Percentiles rank a stretch among this genome's conserved stretches.
These are phyloP conservation scores for Endocalyx cinctus DNA, from an alignment of 2,329 filamentous ascomycete species.

Conservation along the genomic window DNA sequence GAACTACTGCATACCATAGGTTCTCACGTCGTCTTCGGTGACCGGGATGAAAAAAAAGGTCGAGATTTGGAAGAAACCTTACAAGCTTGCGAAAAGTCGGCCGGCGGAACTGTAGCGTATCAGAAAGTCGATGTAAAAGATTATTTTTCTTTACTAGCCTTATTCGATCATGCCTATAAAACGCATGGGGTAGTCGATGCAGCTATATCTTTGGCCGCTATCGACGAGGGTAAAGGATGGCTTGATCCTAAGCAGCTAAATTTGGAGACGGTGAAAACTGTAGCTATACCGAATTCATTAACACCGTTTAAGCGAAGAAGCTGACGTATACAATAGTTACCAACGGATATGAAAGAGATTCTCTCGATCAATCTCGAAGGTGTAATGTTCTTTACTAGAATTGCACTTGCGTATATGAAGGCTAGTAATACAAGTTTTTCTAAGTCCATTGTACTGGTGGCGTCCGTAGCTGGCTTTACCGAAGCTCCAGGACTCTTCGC, in stretches of 20 bases:
- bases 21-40: slow-evolving; percentile 2
- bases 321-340: too few relatives aligned
- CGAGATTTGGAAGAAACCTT: neutral
- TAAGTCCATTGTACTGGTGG: slow-evolving; percentile 3
- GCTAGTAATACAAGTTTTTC: neutral
- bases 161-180: slow-evolving; percentile 1
- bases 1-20: slow-evolving; percentile 1
- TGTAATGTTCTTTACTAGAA: slow-evolving; percentile 1
- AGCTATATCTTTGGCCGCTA: slow-evolving; percentile 1
- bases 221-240: slow-evolving; percentile 2
- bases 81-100: too few relatives aligned
- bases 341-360: slow-evolving; percentile 1
- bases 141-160: neutral
- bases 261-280: slow-evolving; percentile 1
- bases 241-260: slow-evolving; percentile 2
- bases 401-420: slow-evolving; percentile 3
- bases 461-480: slow-evolving; percentile 2
- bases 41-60: slow-evolving; percentile 1
- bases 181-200: slow-evolving; percentile 1
- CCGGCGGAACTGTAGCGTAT: neutral
- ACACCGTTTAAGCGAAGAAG: too few relatives aligned
- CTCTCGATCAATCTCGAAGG: slow-evolving; percentile 1
- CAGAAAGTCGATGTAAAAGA: slow-evolving; percentile 1
- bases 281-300: too few relatives aligned
- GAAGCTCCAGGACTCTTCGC: slow-evolving; percentile 3